These are phyloP conservation scores for cucumber (Cucumis sativus) DNA, from an alignment of 306 rosid species.

Conservation along the genomic window DNA sequence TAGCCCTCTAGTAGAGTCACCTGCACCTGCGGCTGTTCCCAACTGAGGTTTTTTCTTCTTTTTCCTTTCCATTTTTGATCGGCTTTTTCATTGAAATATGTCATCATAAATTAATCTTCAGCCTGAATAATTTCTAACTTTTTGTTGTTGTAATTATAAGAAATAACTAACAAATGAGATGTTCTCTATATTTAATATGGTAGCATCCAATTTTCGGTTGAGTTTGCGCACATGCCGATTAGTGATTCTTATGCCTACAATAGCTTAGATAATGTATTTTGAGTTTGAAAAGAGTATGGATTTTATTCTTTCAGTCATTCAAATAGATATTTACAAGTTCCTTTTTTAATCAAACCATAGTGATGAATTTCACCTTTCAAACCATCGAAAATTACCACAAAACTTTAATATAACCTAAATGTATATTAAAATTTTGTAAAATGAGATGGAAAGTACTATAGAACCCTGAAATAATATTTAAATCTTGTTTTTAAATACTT, in stretches of 20 bases:
- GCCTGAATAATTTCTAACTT: neutral
- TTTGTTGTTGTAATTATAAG: neutral
- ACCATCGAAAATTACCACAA: too few relatives aligned
- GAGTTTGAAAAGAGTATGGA: neutral
- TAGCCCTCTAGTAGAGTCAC: constrained; percentile 30
- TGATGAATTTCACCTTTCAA: too few relatives aligned
- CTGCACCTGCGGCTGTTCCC: constrained; percentile 24
- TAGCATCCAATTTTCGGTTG: neutral
- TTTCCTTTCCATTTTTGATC: neutral
- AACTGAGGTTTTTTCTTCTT: constrained; percentile 8
- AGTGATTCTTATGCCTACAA: neutral
- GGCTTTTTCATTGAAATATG: neutral
- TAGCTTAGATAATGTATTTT: neutral
- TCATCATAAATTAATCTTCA: neutral
- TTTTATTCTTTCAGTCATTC: neutral
- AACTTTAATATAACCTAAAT: too few relatives aligned
- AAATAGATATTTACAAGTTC: too few relatives aligned
- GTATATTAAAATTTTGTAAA: too few relatives aligned
- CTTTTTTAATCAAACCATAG: neutral
- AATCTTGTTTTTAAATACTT: too few relatives aligned
- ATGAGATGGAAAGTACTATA: too few relatives aligned
- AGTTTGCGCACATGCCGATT: neutral
- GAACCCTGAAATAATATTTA: too few relatives aligned
- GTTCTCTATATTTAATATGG: neutral
- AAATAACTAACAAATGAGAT: neutral